Base-by-base conservation (phyloP, 164 flowering plant genomes). In the Paratinospora sagittata region DNA sequence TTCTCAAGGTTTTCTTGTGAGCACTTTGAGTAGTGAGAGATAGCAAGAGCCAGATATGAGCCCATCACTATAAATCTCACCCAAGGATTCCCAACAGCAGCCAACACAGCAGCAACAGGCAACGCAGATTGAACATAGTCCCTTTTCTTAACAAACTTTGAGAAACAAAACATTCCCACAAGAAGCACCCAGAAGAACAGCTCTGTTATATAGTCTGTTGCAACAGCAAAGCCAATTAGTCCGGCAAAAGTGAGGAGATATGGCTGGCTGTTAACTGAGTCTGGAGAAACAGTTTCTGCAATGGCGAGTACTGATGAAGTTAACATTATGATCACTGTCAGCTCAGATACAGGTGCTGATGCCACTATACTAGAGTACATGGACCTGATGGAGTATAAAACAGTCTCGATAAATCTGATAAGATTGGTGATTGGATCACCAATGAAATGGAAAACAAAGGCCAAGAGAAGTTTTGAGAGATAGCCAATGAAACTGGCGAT, bases 11-110 rank as follows among this genome's bases (percentile, higher is more conserved):
- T 80, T 45, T 63, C 79, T 63, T 83, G 78, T 1, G 70, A 45
- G 37, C 70, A 73, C 71, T 78, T 87, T 8, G 86, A 90, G 69
- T 87, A 85, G 24, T 87, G 90, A 76, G 65, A 43, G 61, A 91
- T 82, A 45, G 98, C 96, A 64, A 94, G 80, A 65, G 90, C 85
- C 10, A 81, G 47, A 79, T 79, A 94, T 0, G 77, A 81, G 55
- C 65, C 61, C 30, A 90, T 84, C 17, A 74, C 90, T 63, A 88
- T 26, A 1, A 76, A 70, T 76, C 97, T 80, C 63, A 91, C 82
- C 96, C 95, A 94, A 2, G 95, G 91, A 79, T 90, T 90, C 26
- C 97, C 98, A 34, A 94, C 80, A 33, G 86, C 96, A 16, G 87
- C 89, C 27, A 92, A 75, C 8, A 82, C 85, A 45, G 93, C 90